phyloP scores from a whole-genome alignment of 2,329 filamentous ascomycete species.

The Apiospora rasikravindrae region DNA sequence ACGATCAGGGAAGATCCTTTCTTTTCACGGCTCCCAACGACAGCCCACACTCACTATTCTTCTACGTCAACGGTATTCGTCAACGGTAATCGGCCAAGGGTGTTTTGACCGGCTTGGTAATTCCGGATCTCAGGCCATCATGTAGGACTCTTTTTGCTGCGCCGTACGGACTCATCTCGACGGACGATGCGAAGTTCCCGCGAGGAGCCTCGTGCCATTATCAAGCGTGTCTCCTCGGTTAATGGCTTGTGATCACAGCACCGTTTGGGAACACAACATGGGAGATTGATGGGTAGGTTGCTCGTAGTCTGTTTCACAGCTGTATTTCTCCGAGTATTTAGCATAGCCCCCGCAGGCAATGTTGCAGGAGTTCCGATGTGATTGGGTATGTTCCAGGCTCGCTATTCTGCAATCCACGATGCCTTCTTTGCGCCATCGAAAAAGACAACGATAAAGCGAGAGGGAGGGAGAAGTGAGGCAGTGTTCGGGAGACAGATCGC shows the following conservation, averaged over 20 bases:
- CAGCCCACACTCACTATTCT: not conserved
- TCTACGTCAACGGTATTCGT: slow-evolving; percentile 10
- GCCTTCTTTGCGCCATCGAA: not conserved
- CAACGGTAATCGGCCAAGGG: not conserved
- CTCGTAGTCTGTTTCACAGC: not conserved
- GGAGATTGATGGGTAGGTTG: not conserved
- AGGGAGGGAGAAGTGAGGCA: not conserved
- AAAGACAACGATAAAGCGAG: not conserved
- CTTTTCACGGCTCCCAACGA: slow-evolving; percentile 3
- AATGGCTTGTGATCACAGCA: slow-evolving; percentile 3
- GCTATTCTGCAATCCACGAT: not conserved
- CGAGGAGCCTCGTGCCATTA: not conserved
- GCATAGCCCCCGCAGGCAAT: slow-evolving; percentile 6
- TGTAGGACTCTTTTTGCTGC: not conserved
- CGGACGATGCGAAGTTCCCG: not conserved
- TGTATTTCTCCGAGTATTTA: not conserved
- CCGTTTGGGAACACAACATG: not conserved
- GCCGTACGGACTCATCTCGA: not conserved
- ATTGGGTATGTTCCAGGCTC: not conserved
- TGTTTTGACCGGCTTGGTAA: not conserved
- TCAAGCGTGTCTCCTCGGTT: not conserved
- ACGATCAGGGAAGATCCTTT: slow-evolving; percentile 6
- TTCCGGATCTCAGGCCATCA: not conserved
- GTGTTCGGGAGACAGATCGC: slow-evolving; percentile 11
- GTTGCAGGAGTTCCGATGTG: not conserved